Percentiles rank a stretch among this genome's conserved stretches.
These are phyloP conservation scores for Dalbergia cochinchinensis DNA, from an alignment of 306 rosid genomes.

Conservation along the genomic window DNA sequence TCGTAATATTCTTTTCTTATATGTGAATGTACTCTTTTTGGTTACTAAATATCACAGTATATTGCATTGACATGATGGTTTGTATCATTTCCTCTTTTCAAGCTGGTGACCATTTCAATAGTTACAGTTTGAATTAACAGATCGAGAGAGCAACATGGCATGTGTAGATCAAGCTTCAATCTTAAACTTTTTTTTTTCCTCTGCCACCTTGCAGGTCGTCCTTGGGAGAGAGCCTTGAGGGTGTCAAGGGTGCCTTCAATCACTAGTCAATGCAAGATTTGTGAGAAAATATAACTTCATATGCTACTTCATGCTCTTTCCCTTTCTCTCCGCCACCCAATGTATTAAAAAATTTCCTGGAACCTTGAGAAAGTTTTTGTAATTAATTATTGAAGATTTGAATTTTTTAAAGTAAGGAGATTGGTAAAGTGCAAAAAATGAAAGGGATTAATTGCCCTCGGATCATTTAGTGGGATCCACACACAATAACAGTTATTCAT, in stretches of 20 bases:
- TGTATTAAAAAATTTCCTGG: background rate
- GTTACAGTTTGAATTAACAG: background rate
- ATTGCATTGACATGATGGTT: slow-evolving; percentile 27
- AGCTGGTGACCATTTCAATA: background rate
- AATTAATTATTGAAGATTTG: background rate
- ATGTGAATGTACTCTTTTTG: background rate
- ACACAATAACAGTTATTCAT: too few relatives aligned
- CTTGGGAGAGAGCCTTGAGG: slow-evolving; percentile 86
- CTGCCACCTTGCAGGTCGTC: slow-evolving; percentile 79
- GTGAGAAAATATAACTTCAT: slow-evolving; percentile 20
- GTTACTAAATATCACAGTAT: background rate
- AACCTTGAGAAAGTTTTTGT: background rate
- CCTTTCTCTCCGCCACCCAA: too few relatives aligned
- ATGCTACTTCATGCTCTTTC: background rate
- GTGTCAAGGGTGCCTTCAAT: slow-evolving; percentile 78
- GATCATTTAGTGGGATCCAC: too few relatives aligned
- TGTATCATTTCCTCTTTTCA: slow-evolving; percentile 17
- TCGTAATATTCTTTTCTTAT: background rate
- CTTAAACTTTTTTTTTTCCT: slow-evolving; percentile 17
- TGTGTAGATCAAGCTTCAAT: slow-evolving; percentile 25
- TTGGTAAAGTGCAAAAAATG: too few relatives aligned
- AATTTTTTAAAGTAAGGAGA: background rate
- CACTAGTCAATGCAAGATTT: slow-evolving; percentile 43
- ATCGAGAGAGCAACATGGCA: slow-evolving; percentile 18
- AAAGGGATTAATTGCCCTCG: too few relatives aligned